Percentiles rank a stretch among this genome's conserved stretches.
phyloP scores from a whole-genome alignment of 176 grass and related monocot species.

The Miscanthus lutarioriparius region DNA sequence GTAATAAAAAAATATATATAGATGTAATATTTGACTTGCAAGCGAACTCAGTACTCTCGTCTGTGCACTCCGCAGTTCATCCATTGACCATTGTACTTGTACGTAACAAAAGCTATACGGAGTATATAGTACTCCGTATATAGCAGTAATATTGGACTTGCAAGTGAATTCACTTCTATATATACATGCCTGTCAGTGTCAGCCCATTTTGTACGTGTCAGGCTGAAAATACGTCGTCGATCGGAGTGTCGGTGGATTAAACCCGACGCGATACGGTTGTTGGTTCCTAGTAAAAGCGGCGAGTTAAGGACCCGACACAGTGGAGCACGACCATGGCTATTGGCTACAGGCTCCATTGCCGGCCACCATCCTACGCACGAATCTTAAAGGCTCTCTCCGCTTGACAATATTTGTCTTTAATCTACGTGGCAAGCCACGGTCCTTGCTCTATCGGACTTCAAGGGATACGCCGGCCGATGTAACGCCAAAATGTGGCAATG shows the following conservation, averaged over 20 bases:
- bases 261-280: not conserved
- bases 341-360: conserved; percentile 16
- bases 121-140: too few relatives aligned
- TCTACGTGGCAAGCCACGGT: not conserved
- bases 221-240: not conserved
- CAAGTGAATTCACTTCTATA: not conserved
- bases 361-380: not conserved
- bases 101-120: not conserved
- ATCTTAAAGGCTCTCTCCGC: conserved; percentile 12
- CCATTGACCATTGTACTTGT: not conserved
- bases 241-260: not conserved
- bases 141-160: not conserved
- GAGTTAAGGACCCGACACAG: not conserved
- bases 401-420: not conserved
- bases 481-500: conserved; percentile 18
- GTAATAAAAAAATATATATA: not conserved
- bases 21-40: not conserved
- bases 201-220: not conserved
- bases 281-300: conserved; percentile 17
- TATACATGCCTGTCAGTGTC: not conserved
- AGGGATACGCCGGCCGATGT: not conserved
- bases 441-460: not conserved
- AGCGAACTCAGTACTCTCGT: not conserved
- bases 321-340: not conserved
- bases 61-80: not conserved